These are phyloP conservation scores for Colletotrichum falcatum DNA, from an alignment of 2,329 filamentous ascomycete species.

Conservation along the genomic window DNA sequence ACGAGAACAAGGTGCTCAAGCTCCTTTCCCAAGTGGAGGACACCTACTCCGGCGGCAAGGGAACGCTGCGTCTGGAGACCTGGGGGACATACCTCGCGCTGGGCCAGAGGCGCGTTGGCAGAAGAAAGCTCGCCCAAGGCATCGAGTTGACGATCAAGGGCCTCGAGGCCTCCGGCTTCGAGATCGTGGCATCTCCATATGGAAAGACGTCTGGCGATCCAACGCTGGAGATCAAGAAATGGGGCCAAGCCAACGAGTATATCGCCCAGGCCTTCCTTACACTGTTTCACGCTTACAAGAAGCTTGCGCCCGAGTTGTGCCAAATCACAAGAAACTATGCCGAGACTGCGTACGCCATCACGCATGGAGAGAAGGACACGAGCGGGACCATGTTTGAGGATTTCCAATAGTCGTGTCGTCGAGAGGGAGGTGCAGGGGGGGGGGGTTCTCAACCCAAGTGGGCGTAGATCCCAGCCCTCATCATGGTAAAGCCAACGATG, in stretches of 20 bases:
- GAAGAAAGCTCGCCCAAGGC: conserved; percentile 23
- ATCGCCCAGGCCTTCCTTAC: conserved; percentile 37
- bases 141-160: conserved; percentile 43
- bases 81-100: conserved; percentile 43
- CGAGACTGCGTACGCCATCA: conserved; percentile 44
- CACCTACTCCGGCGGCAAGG: conserved; percentile 38
- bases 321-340: conserved; percentile 42
- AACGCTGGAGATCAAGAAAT: conserved; percentile 43
- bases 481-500: not conserved
- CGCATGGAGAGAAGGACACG: conserved; percentile 44
- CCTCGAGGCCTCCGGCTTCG: conserved; percentile 46
- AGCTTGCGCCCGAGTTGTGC: conserved; percentile 44
- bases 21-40: conserved; percentile 44
- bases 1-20: conserved; percentile 21
- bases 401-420: not conserved
- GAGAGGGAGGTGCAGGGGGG: not conserved
- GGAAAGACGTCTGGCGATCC: conserved; percentile 4
- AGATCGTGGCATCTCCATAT: conserved; percentile 39
- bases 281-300: conserved; percentile 41
- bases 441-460: too few relatives aligned
- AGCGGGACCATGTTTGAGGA: not conserved
- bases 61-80: conserved; percentile 41
- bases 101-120: not conserved
- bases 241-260: conserved; percentile 42
- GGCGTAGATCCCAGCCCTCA: too few relatives aligned